Evolutionary conservation across 257 asterid genomes (phyloP).

Genomic region (Solanum rostratum): DNA sequence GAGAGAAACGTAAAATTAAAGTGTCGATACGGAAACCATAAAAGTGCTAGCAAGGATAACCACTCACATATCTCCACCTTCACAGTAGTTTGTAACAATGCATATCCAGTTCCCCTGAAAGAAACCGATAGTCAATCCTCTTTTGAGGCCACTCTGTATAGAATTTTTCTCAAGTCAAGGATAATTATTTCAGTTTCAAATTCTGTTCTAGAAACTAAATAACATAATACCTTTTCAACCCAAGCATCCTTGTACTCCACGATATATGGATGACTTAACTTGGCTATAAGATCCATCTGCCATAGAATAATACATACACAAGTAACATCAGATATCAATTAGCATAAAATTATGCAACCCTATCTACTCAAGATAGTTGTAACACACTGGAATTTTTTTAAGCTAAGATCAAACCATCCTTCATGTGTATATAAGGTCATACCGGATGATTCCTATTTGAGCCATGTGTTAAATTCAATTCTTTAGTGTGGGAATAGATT

Average conservation of each 20-base stretch:
- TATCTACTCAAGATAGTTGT: neutral
- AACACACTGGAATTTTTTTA: too few species aligned
- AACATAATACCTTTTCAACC: conserved; percentile 68
- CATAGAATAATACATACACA: neutral
- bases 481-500: too few species aligned
- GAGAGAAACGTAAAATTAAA: neutral
- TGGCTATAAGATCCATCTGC: conserved; percentile 70
- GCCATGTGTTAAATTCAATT: too few species aligned
- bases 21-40: neutral
- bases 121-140: conserved; percentile 8
- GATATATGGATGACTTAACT: conserved; percentile 72
- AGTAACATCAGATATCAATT: neutral
- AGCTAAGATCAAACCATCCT: too few species aligned
- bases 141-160: neutral
- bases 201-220: neutral
- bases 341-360: neutral
- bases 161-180: neutral
- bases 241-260: conserved; percentile 85
- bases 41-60: neutral
- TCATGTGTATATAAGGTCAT: too few species aligned
- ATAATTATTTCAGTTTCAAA: neutral
- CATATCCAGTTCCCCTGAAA: conserved; percentile 62
- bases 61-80: conserved; percentile 91
- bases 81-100: conserved; percentile 70
- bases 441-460: too few species aligned